phyloP scores from a whole-genome alignment of 73 alveolate genomes.

The Paramecium biaurelia region DNA sequence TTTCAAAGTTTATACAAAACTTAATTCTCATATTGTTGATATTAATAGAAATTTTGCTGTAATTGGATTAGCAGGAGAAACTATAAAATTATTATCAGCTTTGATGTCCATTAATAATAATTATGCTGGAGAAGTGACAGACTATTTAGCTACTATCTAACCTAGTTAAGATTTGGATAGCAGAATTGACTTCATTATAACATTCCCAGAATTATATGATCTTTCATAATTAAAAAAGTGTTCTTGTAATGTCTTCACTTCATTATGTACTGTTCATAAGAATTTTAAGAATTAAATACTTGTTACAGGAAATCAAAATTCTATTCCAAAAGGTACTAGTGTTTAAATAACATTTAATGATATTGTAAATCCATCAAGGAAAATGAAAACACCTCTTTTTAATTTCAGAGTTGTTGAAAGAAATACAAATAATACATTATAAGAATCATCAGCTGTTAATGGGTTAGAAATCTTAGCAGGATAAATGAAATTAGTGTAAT shows the following conservation, averaged over 20 bases:
- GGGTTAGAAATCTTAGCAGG: conserved; percentile 28
- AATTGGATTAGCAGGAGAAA: conserved; percentile 20
- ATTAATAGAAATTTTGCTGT: conserved; percentile 21
- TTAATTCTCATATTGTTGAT: conserved; percentile 1
- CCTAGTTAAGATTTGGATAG: conserved; percentile 6
- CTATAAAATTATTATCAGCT: neutral
- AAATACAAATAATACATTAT: conserved; percentile 16
- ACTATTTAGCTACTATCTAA: neutral
- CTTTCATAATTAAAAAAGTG: neutral
- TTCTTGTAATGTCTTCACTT: neutral
- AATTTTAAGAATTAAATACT: neutral
- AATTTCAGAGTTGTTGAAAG: neutral
- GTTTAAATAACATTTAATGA: neutral
- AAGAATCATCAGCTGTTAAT: conserved; percentile 42
- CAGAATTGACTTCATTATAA: neutral
- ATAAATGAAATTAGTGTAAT: neutral
- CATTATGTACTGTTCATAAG: neutral
- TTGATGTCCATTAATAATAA: neutral
- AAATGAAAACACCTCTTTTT: conserved; percentile 35
- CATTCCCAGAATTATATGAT: conserved; percentile 12
- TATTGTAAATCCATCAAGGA: neutral
- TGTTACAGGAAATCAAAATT: neutral
- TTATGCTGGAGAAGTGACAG: conserved; percentile 34
- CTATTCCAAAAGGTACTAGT: conserved; percentile 3
- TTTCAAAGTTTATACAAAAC: neutral